Percentiles rank a stretch among this genome's conserved stretches.
phyloP scores from a whole-genome alignment of 768 basidiomycete species.

The Mycena olivaceomarginata region DNA sequence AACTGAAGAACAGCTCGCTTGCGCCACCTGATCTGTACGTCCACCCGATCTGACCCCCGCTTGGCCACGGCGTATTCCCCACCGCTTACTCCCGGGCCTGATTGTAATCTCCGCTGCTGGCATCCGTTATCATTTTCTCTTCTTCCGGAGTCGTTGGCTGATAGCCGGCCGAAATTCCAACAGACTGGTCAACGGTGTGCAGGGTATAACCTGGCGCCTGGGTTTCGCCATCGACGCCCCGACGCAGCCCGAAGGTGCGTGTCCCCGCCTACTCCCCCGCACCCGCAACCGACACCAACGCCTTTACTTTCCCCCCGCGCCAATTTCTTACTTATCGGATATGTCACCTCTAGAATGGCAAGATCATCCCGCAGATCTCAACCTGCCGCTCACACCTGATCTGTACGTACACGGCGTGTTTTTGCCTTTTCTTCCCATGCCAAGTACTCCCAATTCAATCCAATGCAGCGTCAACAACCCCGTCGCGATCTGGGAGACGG shows the following conservation, averaged over 20 bases:
- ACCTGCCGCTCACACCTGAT: slow-evolving; percentile 68
- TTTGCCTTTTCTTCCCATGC: slow-evolving; percentile 19
- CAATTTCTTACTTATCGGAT: neutral
- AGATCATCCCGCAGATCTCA: slow-evolving; percentile 70
- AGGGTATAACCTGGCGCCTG: slow-evolving; percentile 77
- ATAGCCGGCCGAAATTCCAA: slow-evolving; percentile 13
- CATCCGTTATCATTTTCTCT: neutral
- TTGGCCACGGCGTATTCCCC: slow-evolving; percentile 16
- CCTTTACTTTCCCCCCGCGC: too few species aligned
- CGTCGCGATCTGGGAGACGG: slow-evolving; percentile 71
- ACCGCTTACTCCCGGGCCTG: slow-evolving; percentile 31
- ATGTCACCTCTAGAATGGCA: slow-evolving; percentile 68
- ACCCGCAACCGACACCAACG: neutral
- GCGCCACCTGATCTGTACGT: slow-evolving; percentile 79
- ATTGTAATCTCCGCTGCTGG: slow-evolving; percentile 28
- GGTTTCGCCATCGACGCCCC: slow-evolving; percentile 73
- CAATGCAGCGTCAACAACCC: slow-evolving; percentile 73
- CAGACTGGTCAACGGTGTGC: slow-evolving; percentile 33
- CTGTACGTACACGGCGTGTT: slow-evolving; percentile 55
- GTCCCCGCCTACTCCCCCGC: neutral
- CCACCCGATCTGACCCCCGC: neutral
- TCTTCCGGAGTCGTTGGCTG: neutral
- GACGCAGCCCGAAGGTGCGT: slow-evolving; percentile 71
- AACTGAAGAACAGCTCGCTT: slow-evolving; percentile 71
- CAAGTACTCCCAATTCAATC: neutral